Base-by-base conservation (phyloP, 495 filamentous ascomycete genomes). In the Penicillium psychrofluorescens region DNA sequence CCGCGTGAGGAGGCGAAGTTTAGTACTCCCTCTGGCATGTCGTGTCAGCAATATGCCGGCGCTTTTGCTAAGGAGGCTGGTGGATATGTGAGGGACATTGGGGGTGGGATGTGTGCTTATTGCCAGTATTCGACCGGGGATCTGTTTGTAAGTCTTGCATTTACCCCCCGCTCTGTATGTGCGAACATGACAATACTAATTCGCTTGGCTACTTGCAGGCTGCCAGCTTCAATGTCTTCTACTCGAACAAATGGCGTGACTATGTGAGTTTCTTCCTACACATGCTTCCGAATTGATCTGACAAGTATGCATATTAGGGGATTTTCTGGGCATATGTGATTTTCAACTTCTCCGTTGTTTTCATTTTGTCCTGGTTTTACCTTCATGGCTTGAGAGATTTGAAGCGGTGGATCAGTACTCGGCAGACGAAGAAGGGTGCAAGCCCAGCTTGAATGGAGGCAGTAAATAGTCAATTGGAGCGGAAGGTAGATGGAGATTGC, bases 201-300 rank as follows among this genome's bases (percentile, higher is more conserved):
- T 34, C 12, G 32, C 28, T n/a, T 29, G 66, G 1, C 60, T 64
- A 14, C 37, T 59, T 22, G 45, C 56, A 55, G 77, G 71, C 57
- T 38, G 55, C 42, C 10, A 54, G 63, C 15, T 75, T 79, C 52
- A 74, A 76, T 42, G 53, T 76, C 8, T 70, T 51, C 12, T 80
- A 78, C 40, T 61, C 51, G 2, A 54, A 82, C 44, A 80, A 79
- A 39, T 86, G 83, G 84, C 64, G 78, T 29, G 61, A 82, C 53
- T 79, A 77, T 45, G 81, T 70, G 35, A 65, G 80, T 60, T 46
- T 57, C 46, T 6, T 37, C 29, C 30, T 35, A 27, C 35, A 10
- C 35, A 2, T 22, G 11, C 35, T 30, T 8, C 16, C 12, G 29
- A 13, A 10, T 35, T 11, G 9, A 28, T 11, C 2, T 11, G 34